Conservation (phyloP, 2,329 filamentous ascomycete species). For the Onygenales sp. region DNA sequence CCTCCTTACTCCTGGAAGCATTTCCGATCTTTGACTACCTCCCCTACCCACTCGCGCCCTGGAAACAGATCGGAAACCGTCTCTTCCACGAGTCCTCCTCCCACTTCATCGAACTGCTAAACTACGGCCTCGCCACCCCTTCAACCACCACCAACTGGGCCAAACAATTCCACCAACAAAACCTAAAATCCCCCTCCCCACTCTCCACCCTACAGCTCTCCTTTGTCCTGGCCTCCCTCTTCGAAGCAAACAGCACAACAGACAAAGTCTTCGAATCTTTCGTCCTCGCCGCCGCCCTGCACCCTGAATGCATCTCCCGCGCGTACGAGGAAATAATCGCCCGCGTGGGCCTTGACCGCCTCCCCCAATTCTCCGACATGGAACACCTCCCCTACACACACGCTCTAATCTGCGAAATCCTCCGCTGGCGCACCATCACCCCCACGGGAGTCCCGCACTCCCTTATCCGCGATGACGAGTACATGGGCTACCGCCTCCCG, state of each 20-base stretch:
- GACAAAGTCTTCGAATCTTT: constrained; percentile 20
- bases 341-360: constrained; percentile 20
- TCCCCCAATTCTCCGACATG: constrained; percentile 24
- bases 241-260: background rate
- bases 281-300: constrained; percentile 38
- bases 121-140: no score
- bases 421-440: constrained; percentile 31
- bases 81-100: no score
- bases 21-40: constrained; percentile 34
- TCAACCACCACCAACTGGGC: no score
- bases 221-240: no score
- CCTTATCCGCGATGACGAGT: constrained; percentile 37
- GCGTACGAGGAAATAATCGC: constrained; percentile 29
- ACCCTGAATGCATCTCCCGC: constrained; percentile 30
- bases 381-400: constrained; percentile 22
- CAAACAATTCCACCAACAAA: no score
- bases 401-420: constrained; percentile 23
- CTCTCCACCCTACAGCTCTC: no score
- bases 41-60: constrained; percentile 34
- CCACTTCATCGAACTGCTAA: no score
- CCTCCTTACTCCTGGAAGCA: constrained; percentile 37
- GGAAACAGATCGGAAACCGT: constrained; percentile 23
- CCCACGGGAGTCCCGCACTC: constrained; percentile 40
- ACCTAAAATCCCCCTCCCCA: no score
- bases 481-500: constrained; percentile 41